A percentile compares a stretch with the other conserved stretches of the same genome.
Conservation (phyloP, 257 asterid species). For the Nemophila menziesii region DNA sequence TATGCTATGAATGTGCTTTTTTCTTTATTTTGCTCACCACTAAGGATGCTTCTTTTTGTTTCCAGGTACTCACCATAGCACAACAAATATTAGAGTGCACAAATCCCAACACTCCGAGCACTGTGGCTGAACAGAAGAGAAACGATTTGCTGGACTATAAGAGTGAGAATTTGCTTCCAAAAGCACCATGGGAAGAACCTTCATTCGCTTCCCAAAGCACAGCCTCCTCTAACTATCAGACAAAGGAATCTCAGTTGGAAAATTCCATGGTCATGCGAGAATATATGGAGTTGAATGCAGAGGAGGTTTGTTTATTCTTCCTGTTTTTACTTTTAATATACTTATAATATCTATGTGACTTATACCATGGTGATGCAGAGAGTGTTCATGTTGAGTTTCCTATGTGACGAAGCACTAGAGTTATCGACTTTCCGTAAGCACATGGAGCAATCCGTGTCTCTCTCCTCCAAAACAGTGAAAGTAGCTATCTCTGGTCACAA, state of each 20-base stretch:
- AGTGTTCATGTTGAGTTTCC: slow-evolving; percentile 67
- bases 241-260: slow-evolving; percentile 43
- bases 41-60: slow-evolving; percentile 11
- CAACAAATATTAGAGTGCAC: slow-evolving; percentile 37
- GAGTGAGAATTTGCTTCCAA: slow-evolving; percentile 57
- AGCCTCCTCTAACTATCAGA: slow-evolving; percentile 21
- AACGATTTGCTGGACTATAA: slow-evolving; percentile 45
- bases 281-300: slow-evolving; percentile 66
- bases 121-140: slow-evolving; percentile 47
- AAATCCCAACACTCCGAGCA: slow-evolving; percentile 21
- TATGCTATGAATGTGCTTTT: neutral
- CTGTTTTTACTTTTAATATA: neutral
- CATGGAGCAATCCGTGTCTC: slow-evolving; percentile 53
- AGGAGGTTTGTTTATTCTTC: slow-evolving; percentile 41
- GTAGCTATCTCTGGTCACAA: slow-evolving; percentile 15
- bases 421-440: slow-evolving; percentile 66
- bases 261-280: slow-evolving; percentile 61
- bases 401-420: slow-evolving; percentile 67
- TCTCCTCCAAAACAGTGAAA: too few species aligned
- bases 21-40: neutral
- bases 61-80: slow-evolving; percentile 59
- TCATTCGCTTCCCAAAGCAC: slow-evolving; percentile 48
- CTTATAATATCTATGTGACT: slow-evolving; percentile 2
- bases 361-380: slow-evolving; percentile 58
- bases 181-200: slow-evolving; percentile 99